Base-by-base conservation (phyloP, 495 filamentous ascomycete genomes). In the Penicillium waksmanii region DNA sequence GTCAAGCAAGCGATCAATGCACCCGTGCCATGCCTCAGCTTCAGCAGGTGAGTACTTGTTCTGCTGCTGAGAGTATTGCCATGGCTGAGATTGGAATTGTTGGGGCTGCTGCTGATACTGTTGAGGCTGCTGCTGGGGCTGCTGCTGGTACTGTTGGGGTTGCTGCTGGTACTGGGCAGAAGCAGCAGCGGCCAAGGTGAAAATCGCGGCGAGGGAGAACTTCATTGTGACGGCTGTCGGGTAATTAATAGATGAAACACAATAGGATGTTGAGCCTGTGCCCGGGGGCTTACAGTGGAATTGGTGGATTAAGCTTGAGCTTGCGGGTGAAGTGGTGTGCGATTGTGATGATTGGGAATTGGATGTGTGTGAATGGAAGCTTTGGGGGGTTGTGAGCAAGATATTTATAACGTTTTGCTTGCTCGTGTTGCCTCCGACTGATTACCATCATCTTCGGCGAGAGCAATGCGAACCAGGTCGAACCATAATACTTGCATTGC, bases 151-250 rank as follows among this genome's bases (percentile, higher is more conserved):
- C 35, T 36, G 35, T 7, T 36, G 35, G 35, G 35, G 35, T 13
- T 36, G 35, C 35, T 36, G 35, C 35, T 36, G 35, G 27, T 53
- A 36, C 13, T 52, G 50, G 36, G 50, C 50, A 12, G 50, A 19
- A 7, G 36, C 50, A 52, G 50, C 50, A 11, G 50, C 19, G 50
- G 50, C 50, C 12, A 52, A 10, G 9, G 36, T 35, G 15, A 35
- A 27, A 13, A 52, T 1, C 11, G 50, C 36, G 27, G 50, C 50
- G 31, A 52, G 8, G 17, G 50, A 52, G 50, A 52, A 52, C 50
- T 52, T 52, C 50, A 52, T 52, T 52, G 15, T 36, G 50, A 19
- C 8, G 12, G 15, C 50, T 52, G 17, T 36, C 50, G 50, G 18
- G 27, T 9, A 38, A n/a, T 52, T 17, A 52, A 27, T 36, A 2